Conservation (phyloP, 1,284 basidiomycete genomes). For the Sporisorium iseilematis-ciliati region DNA sequence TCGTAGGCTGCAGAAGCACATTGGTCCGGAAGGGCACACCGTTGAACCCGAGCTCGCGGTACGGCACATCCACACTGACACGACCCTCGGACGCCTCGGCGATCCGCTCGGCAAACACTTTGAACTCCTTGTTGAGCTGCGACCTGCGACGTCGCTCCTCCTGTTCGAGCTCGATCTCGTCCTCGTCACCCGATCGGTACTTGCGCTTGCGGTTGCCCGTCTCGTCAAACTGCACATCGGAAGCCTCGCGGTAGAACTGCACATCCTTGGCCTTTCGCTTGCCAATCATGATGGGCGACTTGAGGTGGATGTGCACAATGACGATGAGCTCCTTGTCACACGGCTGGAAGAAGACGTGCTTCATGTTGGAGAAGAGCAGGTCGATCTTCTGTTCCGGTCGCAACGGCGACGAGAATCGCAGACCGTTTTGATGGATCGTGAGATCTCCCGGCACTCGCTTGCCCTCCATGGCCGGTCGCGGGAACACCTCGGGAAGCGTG, state of each 20-base stretch:
- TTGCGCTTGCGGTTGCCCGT: slow-evolving; percentile 98
- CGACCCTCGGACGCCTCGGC: slow-evolving; percentile 84
- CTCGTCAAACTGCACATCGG: slow-evolving; percentile 97
- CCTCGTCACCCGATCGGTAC: slow-evolving; percentile 96
- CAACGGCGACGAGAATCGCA: slow-evolving; percentile 86
- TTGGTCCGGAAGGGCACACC: slow-evolving; percentile 97
- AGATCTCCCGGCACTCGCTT: slow-evolving; percentile 92
- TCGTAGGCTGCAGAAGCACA: slow-evolving; percentile 93
- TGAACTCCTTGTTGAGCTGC: slow-evolving; percentile 94
- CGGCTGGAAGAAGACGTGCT: slow-evolving; percentile 98
- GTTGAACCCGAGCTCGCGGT: slow-evolving; percentile 95
- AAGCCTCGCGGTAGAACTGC: slow-evolving; percentile 98
- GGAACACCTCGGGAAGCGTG: slow-evolving; percentile 87
- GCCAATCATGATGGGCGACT: slow-evolving; percentile 96
- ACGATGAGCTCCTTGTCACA: slow-evolving; percentile 97
- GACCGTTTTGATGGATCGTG: slow-evolving; percentile 97
- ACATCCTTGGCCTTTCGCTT: slow-evolving; percentile 99
- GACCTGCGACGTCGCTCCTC: slow-evolving; percentile 91
- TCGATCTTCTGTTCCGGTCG: slow-evolving; percentile 68
- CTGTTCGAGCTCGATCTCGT: slow-evolving; percentile 99
- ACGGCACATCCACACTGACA: slow-evolving; percentile 94
- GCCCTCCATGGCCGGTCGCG: slow-evolving; percentile 91
- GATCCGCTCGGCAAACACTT: slow-evolving; percentile 90
- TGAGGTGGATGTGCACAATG: slow-evolving; percentile 92
- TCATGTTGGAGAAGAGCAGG: slow-evolving; percentile 94